Base-by-base conservation (phyloP, 257 asterid genomes). In the Gynochthodes officinalis region DNA sequence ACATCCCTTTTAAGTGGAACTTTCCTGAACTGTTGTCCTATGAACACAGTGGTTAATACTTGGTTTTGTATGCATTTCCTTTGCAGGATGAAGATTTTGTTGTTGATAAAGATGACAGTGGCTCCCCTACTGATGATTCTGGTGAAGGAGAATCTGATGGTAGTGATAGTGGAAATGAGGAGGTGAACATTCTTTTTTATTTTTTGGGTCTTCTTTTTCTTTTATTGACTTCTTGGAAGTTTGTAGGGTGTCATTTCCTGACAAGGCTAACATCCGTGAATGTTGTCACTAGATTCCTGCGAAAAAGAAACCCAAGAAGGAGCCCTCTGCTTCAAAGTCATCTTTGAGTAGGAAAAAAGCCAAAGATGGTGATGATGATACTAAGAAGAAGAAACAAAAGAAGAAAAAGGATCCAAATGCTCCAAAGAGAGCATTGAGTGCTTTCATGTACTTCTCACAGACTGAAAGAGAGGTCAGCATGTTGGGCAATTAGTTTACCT, bases 331-430 rank as follows among this genome's bases (percentile, higher is more conserved):
- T 80, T 50, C 84, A 19, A 90, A 90, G 86, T 72, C 92, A 69
- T 75, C 91, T 63, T 35, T 85, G 23, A 89, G 89, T 78, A 84
- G 89, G 69, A 89, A 88, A 74, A 92, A 86, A 65, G 60, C 84
- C n/a, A 85, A 85, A 71, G 95, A 86, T 18, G 91, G 85, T 7
- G 90, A 86, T 16, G 96, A 87, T 66, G 89, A 86, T 76, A 65
- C 75, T 18, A 88, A 87, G 83, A 91, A 86, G 89, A 94, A 85
- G 86, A 91, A 86, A 76, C 90, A 60, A 49, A 91, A 91, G 84
- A 89, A 87, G 93, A 91, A 94, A 73, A 94, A 87, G 85, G 97
- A 91, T 79, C 97, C 98, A 50, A 94, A 89, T 79, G 97, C 98
- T 59, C 97, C 97, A 33, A 94, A 91, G 81, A 87, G 91, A 81